Evolutionary conservation across 129 eudicot genomes (phyloP), one percentile per base, ranked within the genome.

Genomic region (Flaveria brownii): DNA sequence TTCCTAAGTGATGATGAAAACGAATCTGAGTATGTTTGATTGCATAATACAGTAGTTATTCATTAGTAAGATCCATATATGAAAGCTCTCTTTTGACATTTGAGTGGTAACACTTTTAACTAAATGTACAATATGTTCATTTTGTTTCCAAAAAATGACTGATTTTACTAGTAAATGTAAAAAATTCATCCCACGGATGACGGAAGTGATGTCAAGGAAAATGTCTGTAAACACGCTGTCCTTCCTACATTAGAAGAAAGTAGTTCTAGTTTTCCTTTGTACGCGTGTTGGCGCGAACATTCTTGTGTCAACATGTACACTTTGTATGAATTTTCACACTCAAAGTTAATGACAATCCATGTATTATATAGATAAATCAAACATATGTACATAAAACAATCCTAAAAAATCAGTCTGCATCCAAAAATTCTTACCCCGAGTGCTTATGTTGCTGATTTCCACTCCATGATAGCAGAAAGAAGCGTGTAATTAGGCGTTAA

Each of bases 401-500:
- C 66, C 66, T 59, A 52, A 23, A 68, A 71, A 42, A 70, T 18
- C 68, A 50, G 39, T 45, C 46, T 57, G 62, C 62, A 61, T 14
- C 42, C 17, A 12, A 61, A 66, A 20, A 42, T 56, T 68, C 49
- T 70, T 14, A 26, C 76, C 28, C 68, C 68, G 51, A 33, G n/a
- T 72, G 60, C 72, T 60, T 74, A 41, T 54, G 54, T 83, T 72
- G 82, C 85, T 59, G 87, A 83, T 80, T 84, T 90, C 98, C 98
- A 90, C 77, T 88, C 97, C 82, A 73, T 66, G 11, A 93, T 88
- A 5, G 95, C 95, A 63, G 90, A 88, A 55, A 77, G 85, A 68
- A 93, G 96, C 9, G 92, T 56, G 76, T 86, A 87, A 70, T 90
- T 88, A 10, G 92, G 91, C 71, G 90, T 80, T 28, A 93, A 82